phyloP scores from a whole-genome alignment of 768 basidiomycete genomes.

The Lactarius vividus region DNA sequence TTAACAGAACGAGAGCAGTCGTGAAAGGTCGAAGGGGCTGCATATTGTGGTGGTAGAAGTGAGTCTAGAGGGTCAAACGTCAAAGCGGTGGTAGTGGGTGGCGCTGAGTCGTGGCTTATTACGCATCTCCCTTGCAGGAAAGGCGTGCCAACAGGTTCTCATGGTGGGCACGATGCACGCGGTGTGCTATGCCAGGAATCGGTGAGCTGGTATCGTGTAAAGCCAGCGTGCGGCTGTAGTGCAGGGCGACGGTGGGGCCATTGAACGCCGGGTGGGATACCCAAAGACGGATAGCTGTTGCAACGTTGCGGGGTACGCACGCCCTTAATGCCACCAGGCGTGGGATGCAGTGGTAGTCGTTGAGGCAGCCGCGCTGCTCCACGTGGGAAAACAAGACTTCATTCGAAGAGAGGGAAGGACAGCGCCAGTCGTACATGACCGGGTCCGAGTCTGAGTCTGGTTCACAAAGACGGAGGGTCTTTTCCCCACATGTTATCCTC shows the following conservation, averaged over 20 bases:
- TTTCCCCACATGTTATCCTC: neutral
- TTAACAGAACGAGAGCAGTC: neutral
- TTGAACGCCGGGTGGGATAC: neutral
- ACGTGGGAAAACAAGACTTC: neutral
- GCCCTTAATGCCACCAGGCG: neutral
- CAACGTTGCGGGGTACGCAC: neutral
- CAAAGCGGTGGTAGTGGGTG: neutral
- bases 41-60: neutral
- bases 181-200: neutral
- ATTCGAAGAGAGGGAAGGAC: neutral
- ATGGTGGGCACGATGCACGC: neutral
- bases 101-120: neutral
- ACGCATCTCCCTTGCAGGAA: neutral
- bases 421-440: neutral
- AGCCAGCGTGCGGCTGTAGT: neutral
- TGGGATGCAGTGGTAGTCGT: neutral
- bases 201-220: neutral
- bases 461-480: neutral
- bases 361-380: neutral
- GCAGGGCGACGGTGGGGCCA: neutral
- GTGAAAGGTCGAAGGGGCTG: neutral
- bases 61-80: neutral
- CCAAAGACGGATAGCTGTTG: neutral
- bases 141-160: neutral
- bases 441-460: neutral